phyloP scores from a whole-genome alignment of 192 early-diverging fungal species.

The Coemansia sp. region DNA sequence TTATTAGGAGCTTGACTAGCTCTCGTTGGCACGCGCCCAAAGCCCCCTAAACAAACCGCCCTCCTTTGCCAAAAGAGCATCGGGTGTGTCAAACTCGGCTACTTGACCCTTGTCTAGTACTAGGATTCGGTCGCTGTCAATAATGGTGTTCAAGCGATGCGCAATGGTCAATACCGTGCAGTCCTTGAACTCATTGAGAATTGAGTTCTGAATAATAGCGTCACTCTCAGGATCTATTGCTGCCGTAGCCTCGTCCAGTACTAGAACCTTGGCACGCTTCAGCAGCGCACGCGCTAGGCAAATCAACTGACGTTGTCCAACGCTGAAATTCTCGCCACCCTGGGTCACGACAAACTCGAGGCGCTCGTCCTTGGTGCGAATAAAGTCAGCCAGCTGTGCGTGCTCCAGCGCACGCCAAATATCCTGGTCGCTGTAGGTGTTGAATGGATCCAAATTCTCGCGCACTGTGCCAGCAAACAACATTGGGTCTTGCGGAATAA shows the following conservation, averaged over 20 bases:
- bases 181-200: constrained; percentile 64
- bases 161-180: constrained; percentile 74
- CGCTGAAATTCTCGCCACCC: constrained; percentile 78
- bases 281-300: constrained; percentile 81
- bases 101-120: constrained; percentile 67
- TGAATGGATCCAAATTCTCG: constrained; percentile 83
- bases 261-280: constrained; percentile 67
- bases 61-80: constrained; percentile 59
- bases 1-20: neutral
- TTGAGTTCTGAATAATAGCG: constrained; percentile 64
- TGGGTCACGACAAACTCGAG: constrained; percentile 41
- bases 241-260: constrained; percentile 73
- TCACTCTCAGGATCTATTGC: constrained; percentile 55
- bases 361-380: constrained; percentile 27
- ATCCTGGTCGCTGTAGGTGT: constrained; percentile 66
- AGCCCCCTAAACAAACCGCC: constrained; percentile 53
- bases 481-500: constrained; percentile 82
- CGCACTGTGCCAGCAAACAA: constrained; percentile 76
- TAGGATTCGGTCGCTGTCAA: constrained; percentile 63
- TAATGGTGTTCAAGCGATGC: constrained; percentile 68
- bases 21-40: neutral
- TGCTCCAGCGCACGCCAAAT: constrained; percentile 70
- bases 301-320: constrained; percentile 83
- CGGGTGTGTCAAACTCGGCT: constrained; percentile 66
- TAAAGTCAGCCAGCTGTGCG: constrained; percentile 55